A percentile compares a stretch with the other conserved stretches of the same genome.
These are phyloP conservation scores for Orobanche coerulescens DNA, from an alignment of 257 asterid species.

Conservation along the genomic window DNA sequence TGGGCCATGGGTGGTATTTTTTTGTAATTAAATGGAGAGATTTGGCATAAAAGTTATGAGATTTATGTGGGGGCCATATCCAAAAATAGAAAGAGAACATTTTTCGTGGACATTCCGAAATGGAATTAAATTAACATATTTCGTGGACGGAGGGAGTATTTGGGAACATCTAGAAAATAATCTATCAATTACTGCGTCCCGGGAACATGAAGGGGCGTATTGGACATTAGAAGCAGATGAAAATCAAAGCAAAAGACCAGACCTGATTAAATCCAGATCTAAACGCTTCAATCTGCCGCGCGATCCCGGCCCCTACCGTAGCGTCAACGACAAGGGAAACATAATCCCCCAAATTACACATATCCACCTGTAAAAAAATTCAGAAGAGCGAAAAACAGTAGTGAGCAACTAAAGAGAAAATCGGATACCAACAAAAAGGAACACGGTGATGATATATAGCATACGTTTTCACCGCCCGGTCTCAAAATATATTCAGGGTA, in stretches of 20 bases:
- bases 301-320: constrained; percentile 67
- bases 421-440: constrained; percentile 1
- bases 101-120: too few relatives aligned
- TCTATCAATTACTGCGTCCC: neutral
- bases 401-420: neutral
- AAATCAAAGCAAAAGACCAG: constrained; percentile 2
- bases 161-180: too few relatives aligned
- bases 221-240: neutral
- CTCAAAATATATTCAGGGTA: constrained; percentile 76
- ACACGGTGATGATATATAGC: constrained; percentile 10
- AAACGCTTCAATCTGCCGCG: constrained; percentile 86
- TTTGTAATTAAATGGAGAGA: too few relatives aligned
- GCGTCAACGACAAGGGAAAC: constrained; percentile 80
- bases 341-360: constrained; percentile 74
- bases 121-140: too few relatives aligned
- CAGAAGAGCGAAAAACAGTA: constrained; percentile 1
- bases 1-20: too few relatives aligned
- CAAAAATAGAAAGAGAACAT: too few relatives aligned
- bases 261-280: constrained; percentile 98
- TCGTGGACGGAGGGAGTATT: too few relatives aligned
- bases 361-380: constrained; percentile 56
- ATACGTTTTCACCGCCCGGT: constrained; percentile 62
- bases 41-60: too few relatives aligned
- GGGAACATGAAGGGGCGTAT: neutral
- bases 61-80: too few relatives aligned